Evolutionary conservation across 1,284 basidiomycete genomes (phyloP), one percentile per base, ranked within the genome.

Genomic region (Tylopilus orsonianus): DNA sequence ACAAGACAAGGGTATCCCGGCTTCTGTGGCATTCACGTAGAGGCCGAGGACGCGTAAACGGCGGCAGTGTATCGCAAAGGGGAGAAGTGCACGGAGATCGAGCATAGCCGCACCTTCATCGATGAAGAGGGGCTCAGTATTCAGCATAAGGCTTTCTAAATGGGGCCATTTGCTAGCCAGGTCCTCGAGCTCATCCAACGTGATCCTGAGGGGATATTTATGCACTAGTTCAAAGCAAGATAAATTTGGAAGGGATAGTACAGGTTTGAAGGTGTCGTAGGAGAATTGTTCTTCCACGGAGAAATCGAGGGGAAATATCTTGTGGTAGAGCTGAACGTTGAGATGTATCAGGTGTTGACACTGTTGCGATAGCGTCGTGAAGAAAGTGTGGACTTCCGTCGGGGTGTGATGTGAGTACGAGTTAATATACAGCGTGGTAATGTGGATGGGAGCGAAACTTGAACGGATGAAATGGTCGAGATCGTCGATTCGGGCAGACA

Each of bases 41-140:
- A 85, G 64, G 1, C 78, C 77, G n/a, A 85, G 73, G 34, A 69
- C 59, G 12, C 52, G 66, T 6, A 85, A 62, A 7, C 72, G 72
- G 0, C 75, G 77, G 49, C 82, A 85, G 55, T 80, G 73, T 13
- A 57, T 59, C 0, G 80, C 79, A 57, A 85, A 78, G 1, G 75
- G 73, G 5, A 77, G 43, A 18, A 84, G 71, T 0, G 79, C 74
- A 13, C 66, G 57, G n/a, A 85, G 69, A 0, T 78, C 75, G 30
- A 83, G 70, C 4, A 63, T 53, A 5, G 71, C 61, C 1, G 62
- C 54, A 26, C 56, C 50, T 2, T 55, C 33, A 41, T 63, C 57
- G 45, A 76, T 53, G 39, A 69, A 64, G 14, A 74, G 69, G 0
- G 83, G 81, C 46, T 81, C 78, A 23, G 66, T 68, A 51, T 80